These are phyloP conservation scores for Albatrellus sp. DNA, from an alignment of 1,284 basidiomycete species.

Conservation along the genomic window DNA sequence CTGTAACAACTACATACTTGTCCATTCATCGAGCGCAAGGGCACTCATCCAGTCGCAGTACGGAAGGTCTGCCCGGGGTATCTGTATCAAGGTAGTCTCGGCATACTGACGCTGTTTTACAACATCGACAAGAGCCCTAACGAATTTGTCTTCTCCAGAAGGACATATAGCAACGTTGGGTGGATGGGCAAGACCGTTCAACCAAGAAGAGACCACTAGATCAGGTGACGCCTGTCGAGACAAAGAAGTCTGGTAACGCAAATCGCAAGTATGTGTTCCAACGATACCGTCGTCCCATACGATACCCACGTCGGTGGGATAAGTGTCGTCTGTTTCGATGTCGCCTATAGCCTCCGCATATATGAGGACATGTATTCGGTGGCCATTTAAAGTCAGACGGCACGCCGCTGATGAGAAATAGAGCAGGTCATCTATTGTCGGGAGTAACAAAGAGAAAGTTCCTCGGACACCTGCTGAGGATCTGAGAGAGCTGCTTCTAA, in stretches of 20 bases:
- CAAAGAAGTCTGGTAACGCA: conserved; percentile 10
- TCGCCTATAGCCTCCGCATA: conserved; percentile 10
- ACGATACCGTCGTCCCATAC: conserved; percentile 10
- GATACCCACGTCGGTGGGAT: neutral
- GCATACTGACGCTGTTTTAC: conserved; percentile 4
- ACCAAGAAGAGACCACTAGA: conserved; percentile 7
- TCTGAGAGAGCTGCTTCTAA: neutral
- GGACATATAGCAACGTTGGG: conserved; percentile 13
- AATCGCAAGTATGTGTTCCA: conserved; percentile 12
- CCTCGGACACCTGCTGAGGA: conserved; percentile 9
- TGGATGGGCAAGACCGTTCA: conserved; percentile 1
- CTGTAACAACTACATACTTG: conserved; percentile 25
- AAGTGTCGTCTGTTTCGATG: neutral
- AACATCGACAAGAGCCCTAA: conserved; percentile 1
- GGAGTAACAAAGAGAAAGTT: conserved; percentile 24
- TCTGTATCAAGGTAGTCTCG: conserved; percentile 25
- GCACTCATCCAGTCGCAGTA: conserved; percentile 56
- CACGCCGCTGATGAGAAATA: conserved; percentile 32
- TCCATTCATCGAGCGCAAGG: conserved; percentile 40
- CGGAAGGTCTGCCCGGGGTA: conserved; percentile 39
- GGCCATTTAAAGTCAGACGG: conserved; percentile 25
- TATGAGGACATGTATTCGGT: conserved; percentile 23
- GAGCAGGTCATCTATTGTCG: conserved; percentile 26
- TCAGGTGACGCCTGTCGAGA: conserved; percentile 1
- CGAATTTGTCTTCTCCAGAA: conserved; percentile 6